Base-by-base conservation (phyloP, 75 land plant genomes). In the Ceratopteris richardii region DNA sequence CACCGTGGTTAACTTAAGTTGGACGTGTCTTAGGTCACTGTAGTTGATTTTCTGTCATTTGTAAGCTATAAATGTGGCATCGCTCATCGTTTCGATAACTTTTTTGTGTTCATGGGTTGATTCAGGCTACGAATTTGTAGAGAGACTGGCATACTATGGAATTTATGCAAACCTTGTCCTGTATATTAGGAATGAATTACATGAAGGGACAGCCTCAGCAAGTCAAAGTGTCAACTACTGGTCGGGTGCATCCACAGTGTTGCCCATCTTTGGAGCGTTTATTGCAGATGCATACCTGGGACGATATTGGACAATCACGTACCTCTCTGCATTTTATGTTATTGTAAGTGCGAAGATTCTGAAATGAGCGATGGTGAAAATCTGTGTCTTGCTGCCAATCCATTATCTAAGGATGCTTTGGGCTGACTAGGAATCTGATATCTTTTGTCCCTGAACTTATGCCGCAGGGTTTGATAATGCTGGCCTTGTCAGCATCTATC, bases 81-180 rank as follows among this genome's bases (percentile, higher is more conserved):
- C n/a, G n/a, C n/a, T n/a, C n/a, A n/a, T n/a, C n/a, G n/a, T n/a
- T n/a, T n/a, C n/a, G n/a, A n/a, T n/a, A n/a, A n/a, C n/a, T n/a
- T n/a, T n/a, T n/a, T n/a, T n/a, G 13, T 40, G 9, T 14, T 40
- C 42, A 14, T 40, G 42, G 14, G 9, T 40, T 40, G 9, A 40
- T 14, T 28, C 78, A 76, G 79, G 48, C 12, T 66, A 60, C 22
- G 78, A 76, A 42, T 26, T 31, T 11, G 60, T 77, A 24, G 79
- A 76, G 53, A 51, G 79, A n/a, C 33, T 76, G 23, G 78, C 78
- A 31, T 76, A 66, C 30, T 67, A 68, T 47, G 79, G 79, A 7
- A 76, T 76, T 20, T 30, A 40, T 17, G 50, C 66, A 10, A 76
- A 76, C 29, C 1, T 76, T 50, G 71, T 76, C 25, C 24, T 61